Conservation (phyloP, 306 rosid genomes). For the Nissolia schottii region DNA sequence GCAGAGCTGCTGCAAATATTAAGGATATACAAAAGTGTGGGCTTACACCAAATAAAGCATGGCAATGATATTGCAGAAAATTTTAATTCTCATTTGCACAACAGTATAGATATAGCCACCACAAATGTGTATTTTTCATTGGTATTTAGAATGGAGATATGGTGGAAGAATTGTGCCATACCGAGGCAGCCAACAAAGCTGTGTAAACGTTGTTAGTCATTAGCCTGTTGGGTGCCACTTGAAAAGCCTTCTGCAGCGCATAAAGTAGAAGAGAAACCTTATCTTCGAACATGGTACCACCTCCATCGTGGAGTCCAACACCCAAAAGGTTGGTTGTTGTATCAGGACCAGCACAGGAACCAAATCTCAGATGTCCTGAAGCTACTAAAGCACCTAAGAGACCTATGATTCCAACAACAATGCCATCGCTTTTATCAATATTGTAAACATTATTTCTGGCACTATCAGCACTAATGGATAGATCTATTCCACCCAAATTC, state of each 20-base stretch:
- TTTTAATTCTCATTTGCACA: neutral
- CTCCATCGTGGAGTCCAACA: slow-evolving; percentile 75
- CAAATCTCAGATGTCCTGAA: slow-evolving; percentile 81
- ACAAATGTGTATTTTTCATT: neutral
- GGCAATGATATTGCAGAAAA: slow-evolving; percentile 13
- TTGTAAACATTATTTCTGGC: slow-evolving; percentile 96
- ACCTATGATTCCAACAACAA: slow-evolving; percentile 87
- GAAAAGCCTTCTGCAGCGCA: slow-evolving; percentile 94
- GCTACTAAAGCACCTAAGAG: slow-evolving; percentile 91
- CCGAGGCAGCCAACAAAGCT: slow-evolving; percentile 95
- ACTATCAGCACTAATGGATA: slow-evolving; percentile 89
- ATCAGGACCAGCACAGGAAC: slow-evolving; percentile 49
- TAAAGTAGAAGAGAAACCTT: slow-evolving; percentile 86
- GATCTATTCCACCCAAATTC: slow-evolving; percentile 89
- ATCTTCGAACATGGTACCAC: slow-evolving; percentile 93
- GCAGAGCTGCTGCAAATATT: slow-evolving; percentile 4
- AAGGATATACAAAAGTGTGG: slow-evolving; percentile 8
- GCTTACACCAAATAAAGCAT: slow-evolving; percentile 1
- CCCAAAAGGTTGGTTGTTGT: slow-evolving; percentile 63
- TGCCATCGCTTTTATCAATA: slow-evolving; percentile 82
- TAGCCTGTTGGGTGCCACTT: slow-evolving; percentile 90
- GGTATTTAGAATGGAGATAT: neutral
- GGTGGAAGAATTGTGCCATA: slow-evolving; percentile 42
- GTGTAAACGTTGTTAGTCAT: slow-evolving; percentile 85
- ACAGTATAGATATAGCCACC: neutral